Base-by-base conservation (phyloP, 1,284 basidiomycete genomes). In the Microbotryum scabiosae region DNA sequence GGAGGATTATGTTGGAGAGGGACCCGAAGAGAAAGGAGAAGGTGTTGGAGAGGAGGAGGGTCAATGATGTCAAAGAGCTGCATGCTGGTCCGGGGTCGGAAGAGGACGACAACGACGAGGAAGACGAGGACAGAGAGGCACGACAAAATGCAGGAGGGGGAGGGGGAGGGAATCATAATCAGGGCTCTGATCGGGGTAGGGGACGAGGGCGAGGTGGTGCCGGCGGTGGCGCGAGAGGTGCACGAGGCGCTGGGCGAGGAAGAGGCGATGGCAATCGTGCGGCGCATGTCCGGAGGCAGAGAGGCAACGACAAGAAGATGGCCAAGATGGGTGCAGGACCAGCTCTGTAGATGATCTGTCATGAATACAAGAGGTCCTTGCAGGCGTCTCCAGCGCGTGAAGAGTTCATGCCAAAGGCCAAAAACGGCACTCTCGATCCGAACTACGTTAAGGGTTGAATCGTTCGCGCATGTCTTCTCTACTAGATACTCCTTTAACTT, bases 1-100 rank as follows among this genome's bases (percentile, higher is more conserved):
- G 90, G 89, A 80, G 75, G 61, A 83, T 87, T 59, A 89, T 92
- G 86, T 75, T 93, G 56, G 90, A 93, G 62, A 78, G 84, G 69
- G 84, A 90, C 69, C 36, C 36, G 36, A 41, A 41, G 36, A 74
- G 75, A 61, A 76, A 76, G 61, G 75, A 75, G 18, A 71, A 73
- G 23, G 75, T 77, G 32, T 69, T 77, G 5, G 71, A 58, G 63
- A 64, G 51, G 68, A 20, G 54, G 56, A 57, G 5, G 61, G 56
- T 43, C 56, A 62, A 44, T 53, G 59, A 10, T 44, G 57, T 48
- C 4, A 58, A 64, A 55, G 63, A 56, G 14, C 23, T 54, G 60
- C 53, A 41, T 41, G 36, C 36, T 18, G 36, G 36, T 41, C 36
- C 36, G 12, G 36, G 36, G 36, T 41, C 36, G 36, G 36, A 18